phyloP scores from a whole-genome alignment of 1,139 yeast species.

The Nadsonia starkeyi-henricii region DNA sequence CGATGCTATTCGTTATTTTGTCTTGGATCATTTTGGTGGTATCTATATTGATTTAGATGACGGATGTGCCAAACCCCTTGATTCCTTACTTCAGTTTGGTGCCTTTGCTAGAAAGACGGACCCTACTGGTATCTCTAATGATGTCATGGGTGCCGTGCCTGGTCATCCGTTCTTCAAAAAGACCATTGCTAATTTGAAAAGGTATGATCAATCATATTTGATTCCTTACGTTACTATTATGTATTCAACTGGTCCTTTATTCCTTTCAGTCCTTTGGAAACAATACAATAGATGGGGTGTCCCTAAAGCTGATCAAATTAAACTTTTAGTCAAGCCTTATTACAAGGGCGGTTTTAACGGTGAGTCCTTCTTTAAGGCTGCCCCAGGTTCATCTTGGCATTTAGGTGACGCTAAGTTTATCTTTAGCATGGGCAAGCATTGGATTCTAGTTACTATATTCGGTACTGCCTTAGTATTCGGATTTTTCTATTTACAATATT shows the following conservation, averaged over 20 bases:
- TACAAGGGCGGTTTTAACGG: neutral
- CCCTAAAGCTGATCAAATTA: conserved; percentile 7
- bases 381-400: conserved; percentile 84
- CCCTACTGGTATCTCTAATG: conserved; percentile 88
- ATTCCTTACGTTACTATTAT: conserved; percentile 84
- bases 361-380: conserved; percentile 42
- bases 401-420: conserved; percentile 68
- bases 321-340: neutral
- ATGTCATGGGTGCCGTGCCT: conserved; percentile 84
- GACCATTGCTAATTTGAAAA: conserved; percentile 48
- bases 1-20: conserved; percentile 84
- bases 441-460: conserved; percentile 50
- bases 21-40: conserved; percentile 75
- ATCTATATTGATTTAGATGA: conserved; percentile 83
- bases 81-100: conserved; percentile 66
- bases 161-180: conserved; percentile 73
- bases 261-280: conserved; percentile 75
- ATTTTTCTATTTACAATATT: conserved; percentile 47
- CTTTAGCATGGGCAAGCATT: conserved; percentile 55
- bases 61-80: conserved; percentile 65
- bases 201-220: conserved; percentile 29
- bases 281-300: conserved; percentile 63
- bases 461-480: conserved; percentile 49
- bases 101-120: conserved; percentile 78
- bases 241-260: conserved; percentile 89